A percentile compares a stretch with the other conserved stretches of the same genome.
Evolutionary conservation across 768 basidiomycete species (phyloP).

Genomic region (Trametes cingulata): DNA sequence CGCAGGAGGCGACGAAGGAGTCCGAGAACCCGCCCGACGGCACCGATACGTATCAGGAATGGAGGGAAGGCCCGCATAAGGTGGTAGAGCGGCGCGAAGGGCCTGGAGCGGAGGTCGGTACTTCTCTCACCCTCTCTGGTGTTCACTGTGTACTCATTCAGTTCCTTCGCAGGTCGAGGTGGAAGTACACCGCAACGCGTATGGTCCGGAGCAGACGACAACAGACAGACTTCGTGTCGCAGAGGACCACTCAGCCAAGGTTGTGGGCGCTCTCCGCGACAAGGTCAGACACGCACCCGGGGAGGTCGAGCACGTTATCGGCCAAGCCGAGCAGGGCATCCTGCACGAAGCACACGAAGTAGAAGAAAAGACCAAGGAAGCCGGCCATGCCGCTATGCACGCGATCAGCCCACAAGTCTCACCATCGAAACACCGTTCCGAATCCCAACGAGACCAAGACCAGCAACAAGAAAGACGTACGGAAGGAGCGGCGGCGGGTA

Average conservation of each 20-base stretch:
- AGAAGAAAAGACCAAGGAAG: conserved; percentile 20
- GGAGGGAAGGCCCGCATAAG: conserved; percentile 69
- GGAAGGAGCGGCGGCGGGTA: conserved; percentile 14
- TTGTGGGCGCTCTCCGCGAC: conserved; percentile 28
- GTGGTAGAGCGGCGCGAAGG: conserved; percentile 62
- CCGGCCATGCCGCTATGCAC: conserved; percentile 24
- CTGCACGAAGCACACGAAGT: conserved; percentile 22
- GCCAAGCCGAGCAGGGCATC: conserved; percentile 22
- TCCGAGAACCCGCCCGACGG: conserved; percentile 48
- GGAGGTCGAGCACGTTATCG: conserved; percentile 16
- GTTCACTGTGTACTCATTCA: neutral
- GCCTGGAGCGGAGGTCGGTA: conserved; percentile 67
- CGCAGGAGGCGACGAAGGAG: conserved; percentile 9
- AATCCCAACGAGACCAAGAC: neutral
- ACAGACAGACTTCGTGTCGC: conserved; percentile 29
- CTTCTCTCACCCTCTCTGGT: neutral
- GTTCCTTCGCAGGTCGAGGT: conserved; percentile 34
- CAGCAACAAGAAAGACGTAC: neutral
- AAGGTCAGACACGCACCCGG: conserved; percentile 21
- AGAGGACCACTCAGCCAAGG: conserved; percentile 28
- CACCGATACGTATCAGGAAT: conserved; percentile 48
- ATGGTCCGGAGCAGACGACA: conserved; percentile 31
- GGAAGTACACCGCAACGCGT: conserved; percentile 37
- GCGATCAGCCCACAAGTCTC: conserved; percentile 10
- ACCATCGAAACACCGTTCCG: neutral